Percentiles rank a stretch among this genome's conserved stretches.
Conservation (phyloP, 768 basidiomycete species). For the Tubosaeta sp. region DNA sequence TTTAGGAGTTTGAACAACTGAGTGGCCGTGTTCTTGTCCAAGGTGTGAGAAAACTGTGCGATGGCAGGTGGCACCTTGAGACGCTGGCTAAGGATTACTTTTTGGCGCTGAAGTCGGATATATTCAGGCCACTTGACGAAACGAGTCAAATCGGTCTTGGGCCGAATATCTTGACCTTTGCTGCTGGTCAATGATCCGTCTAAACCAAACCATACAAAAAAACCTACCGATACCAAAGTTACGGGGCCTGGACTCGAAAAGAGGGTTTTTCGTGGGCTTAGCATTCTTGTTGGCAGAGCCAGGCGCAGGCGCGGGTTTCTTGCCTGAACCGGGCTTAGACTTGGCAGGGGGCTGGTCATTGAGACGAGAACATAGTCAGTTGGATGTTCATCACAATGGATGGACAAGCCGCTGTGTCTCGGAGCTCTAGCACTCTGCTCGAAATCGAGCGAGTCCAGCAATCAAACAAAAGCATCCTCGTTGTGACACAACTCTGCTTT, state of each 20-base stretch:
- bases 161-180: slow-evolving; percentile 90
- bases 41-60: slow-evolving; percentile 93
- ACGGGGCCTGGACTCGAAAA: slow-evolving; percentile 86
- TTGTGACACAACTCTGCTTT: slow-evolving; percentile 37
- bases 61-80: slow-evolving; percentile 98
- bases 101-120: slow-evolving; percentile 95
- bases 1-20: slow-evolving; percentile 97
- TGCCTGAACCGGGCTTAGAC: slow-evolving; percentile 62
- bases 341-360: slow-evolving; percentile 82
- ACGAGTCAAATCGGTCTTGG: slow-evolving; percentile 84
- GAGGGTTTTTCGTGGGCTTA: slow-evolving; percentile 88
- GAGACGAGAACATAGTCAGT: slow-evolving; percentile 64
- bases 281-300: slow-evolving; percentile 71
- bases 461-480: slow-evolving; percentile 34
- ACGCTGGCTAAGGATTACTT: slow-evolving; percentile 96
- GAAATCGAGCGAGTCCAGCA: slow-evolving; percentile 39
- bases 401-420: slow-evolving; percentile 34
- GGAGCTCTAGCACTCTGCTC: slow-evolving; percentile 50
- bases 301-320: slow-evolving; percentile 84
- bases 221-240: slow-evolving; percentile 94
- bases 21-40: slow-evolving; percentile 99
- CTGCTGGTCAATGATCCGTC: neutral
- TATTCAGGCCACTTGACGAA: slow-evolving; percentile 99
- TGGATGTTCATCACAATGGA: slow-evolving; percentile 23
- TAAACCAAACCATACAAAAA: neutral